A percentile compares a stretch with the other conserved stretches of the same genome.
Conservation (phyloP, 345 rosid species). For the Acer campestre region DNA sequence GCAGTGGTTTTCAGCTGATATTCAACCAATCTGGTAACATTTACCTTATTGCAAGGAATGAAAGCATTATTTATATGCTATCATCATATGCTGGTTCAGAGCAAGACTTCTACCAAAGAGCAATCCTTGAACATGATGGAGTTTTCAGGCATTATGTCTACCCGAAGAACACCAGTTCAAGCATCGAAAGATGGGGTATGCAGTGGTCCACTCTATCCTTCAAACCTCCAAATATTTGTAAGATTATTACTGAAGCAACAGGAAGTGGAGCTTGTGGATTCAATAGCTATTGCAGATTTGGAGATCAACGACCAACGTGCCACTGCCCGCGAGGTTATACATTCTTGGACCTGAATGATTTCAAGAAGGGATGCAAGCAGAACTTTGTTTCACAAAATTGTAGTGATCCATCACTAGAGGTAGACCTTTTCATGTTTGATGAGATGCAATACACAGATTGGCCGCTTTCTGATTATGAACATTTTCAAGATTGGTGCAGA, state of each 20-base stretch:
- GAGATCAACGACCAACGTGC: slow-evolving; percentile 45
- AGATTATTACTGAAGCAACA: neutral
- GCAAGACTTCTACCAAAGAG: slow-evolving; percentile 42
- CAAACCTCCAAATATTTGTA: slow-evolving; percentile 50
- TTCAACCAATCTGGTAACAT: slow-evolving; percentile 55
- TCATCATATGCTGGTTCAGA: slow-evolving; percentile 6
- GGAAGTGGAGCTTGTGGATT: slow-evolving; percentile 62
- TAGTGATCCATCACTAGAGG: slow-evolving; percentile 20
- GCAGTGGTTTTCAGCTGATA: slow-evolving; percentile 28
- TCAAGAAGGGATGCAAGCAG: slow-evolving; percentile 43
- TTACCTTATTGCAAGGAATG: slow-evolving; percentile 32
- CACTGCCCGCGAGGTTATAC: slow-evolving; percentile 47
- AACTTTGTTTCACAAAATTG: slow-evolving; percentile 42
- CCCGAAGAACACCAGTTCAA: slow-evolving; percentile 33
- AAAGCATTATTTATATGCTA: slow-evolving; percentile 9
- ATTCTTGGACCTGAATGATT: slow-evolving; percentile 36
- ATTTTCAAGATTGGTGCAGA: slow-evolving; percentile 38
- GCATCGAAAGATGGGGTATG: slow-evolving; percentile 24
- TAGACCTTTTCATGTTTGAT: slow-evolving; percentile 22
- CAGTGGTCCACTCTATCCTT: slow-evolving; percentile 30
- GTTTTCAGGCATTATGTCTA: slow-evolving; percentile 56
- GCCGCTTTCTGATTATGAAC: slow-evolving; percentile 39
- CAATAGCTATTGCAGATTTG: slow-evolving; percentile 50
- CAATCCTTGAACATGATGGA: slow-evolving; percentile 55
- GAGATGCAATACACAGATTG: slow-evolving; percentile 35